These are phyloP conservation scores for Penicillium paxilli DNA, from an alignment of 495 filamentous ascomycete species.

Conservation along the genomic window DNA sequence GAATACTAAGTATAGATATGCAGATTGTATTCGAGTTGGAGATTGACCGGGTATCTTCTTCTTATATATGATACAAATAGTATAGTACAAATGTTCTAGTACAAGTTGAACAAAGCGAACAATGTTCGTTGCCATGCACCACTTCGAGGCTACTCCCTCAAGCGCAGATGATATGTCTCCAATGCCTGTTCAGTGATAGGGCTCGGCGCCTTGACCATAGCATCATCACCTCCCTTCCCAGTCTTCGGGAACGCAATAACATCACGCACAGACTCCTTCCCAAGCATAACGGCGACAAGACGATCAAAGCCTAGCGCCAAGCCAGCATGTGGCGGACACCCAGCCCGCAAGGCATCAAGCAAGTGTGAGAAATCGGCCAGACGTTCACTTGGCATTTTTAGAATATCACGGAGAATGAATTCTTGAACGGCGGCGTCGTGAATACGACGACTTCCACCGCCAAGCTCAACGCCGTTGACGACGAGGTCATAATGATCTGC, in stretches of 20 bases:
- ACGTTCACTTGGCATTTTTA: conserved; percentile 62
- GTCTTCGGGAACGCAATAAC: conserved; percentile 97
- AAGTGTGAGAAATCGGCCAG: conserved; percentile 80
- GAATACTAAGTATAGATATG: too few species aligned
- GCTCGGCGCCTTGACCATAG: conserved; percentile 73
- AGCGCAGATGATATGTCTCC: conserved; percentile 63
- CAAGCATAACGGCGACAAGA: conserved; percentile 76
- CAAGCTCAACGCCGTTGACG: conserved; percentile 91
- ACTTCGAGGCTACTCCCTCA: conserved; percentile 21
- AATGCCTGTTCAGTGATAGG: conserved; percentile 62
- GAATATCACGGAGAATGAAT: conserved; percentile 79
- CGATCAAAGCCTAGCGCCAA: conserved; percentile 92
- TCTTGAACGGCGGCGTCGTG: conserved; percentile 84
- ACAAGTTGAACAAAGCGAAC: background rate
- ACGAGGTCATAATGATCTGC: conserved; percentile 95
- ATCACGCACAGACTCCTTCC: conserved; percentile 75
- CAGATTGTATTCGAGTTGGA: conserved; percentile 14
- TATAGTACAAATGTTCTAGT: conserved; percentile 12
- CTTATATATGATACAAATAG: conserved; percentile 13
- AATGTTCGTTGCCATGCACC: too few species aligned
- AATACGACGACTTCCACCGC: conserved; percentile 90
- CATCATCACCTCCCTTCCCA: conserved; percentile 77
- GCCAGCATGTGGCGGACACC: conserved; percentile 96
- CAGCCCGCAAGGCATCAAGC: conserved; percentile 74
- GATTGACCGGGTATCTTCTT: conserved; percentile 19